These are phyloP conservation scores for Tetrahymena malaccensis DNA, from an alignment of 73 alveolate genomes.

Conservation along the genomic window DNA sequence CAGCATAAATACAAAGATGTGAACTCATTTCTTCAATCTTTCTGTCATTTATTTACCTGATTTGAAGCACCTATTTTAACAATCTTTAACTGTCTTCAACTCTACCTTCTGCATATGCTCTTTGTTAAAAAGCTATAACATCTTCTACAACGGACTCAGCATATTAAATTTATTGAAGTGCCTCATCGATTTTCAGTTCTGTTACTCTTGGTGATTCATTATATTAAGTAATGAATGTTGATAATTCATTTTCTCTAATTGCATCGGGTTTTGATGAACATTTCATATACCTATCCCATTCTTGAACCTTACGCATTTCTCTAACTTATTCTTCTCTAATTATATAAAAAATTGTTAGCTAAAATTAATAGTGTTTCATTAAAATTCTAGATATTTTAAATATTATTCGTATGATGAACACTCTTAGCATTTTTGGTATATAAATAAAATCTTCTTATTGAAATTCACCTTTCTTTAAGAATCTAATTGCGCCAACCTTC, in stretches of 20 bases:
- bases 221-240: conserved; percentile 59
- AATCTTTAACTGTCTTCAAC: neutral
- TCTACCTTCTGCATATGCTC: conserved; percentile 24
- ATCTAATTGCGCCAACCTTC: neutral
- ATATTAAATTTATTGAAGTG: conserved; percentile 5
- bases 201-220: conserved; percentile 29
- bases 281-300: neutral
- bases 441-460: neutral
- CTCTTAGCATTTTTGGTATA: neutral
- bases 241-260: conserved; percentile 44
- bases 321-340: neutral
- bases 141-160: conserved; percentile 30
- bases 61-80: neutral
- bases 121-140: neutral
- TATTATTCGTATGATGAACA: neutral
- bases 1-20: neutral
- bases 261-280: conserved; percentile 64
- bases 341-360: neutral
- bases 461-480: neutral
- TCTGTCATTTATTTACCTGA: neutral
- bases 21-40: neutral
- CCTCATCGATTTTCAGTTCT: conserved; percentile 23
- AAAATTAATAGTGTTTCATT: neutral
- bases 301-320: neutral
- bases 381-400: neutral